These are phyloP conservation scores for Diospyros lotus DNA, from an alignment of 148 eudicot genomes.

Conservation along the genomic window DNA sequence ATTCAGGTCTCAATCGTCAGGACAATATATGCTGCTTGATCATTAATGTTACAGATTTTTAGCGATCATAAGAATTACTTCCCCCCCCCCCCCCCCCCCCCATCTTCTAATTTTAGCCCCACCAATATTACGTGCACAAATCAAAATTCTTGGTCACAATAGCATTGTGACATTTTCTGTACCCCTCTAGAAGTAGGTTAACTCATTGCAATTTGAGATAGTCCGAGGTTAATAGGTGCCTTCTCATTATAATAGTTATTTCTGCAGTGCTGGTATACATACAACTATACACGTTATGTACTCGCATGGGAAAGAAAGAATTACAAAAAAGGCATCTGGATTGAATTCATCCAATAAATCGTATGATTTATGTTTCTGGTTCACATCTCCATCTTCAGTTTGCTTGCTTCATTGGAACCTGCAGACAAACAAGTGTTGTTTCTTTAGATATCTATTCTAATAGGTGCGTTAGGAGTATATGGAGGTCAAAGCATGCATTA, in stretches of 20 bases:
- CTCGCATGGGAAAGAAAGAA: slow-evolving; percentile 13
- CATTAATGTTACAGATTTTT: too few species aligned
- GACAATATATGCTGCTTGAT: too few species aligned
- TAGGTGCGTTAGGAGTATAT: neutral
- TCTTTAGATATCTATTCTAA: slow-evolving; percentile 9
- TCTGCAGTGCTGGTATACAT: slow-evolving; percentile 22
- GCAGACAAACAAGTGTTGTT: slow-evolving; percentile 26
- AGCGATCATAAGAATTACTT: too few species aligned
- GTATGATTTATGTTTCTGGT: slow-evolving; percentile 6
- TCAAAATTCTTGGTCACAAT: too few species aligned
- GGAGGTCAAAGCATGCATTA: neutral
- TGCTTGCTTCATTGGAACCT: slow-evolving; percentile 53
- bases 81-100: too few species aligned
- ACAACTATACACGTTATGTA: slow-evolving; percentile 22
- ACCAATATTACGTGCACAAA: too few species aligned
- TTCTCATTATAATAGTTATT: slow-evolving; percentile 20
- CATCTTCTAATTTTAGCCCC: too few species aligned
- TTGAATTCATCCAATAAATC: slow-evolving; percentile 13
- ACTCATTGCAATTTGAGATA: neutral
- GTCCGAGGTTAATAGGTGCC: slow-evolving; percentile 9
- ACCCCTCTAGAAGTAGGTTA: too few species aligned
- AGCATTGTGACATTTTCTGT: too few species aligned
- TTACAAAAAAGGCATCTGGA: slow-evolving; percentile 6
- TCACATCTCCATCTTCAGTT: slow-evolving; percentile 75
- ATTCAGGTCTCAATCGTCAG: too few species aligned